phyloP scores from a whole-genome alignment of 768 basidiomycete species.

The Naganishia kalamii region DNA sequence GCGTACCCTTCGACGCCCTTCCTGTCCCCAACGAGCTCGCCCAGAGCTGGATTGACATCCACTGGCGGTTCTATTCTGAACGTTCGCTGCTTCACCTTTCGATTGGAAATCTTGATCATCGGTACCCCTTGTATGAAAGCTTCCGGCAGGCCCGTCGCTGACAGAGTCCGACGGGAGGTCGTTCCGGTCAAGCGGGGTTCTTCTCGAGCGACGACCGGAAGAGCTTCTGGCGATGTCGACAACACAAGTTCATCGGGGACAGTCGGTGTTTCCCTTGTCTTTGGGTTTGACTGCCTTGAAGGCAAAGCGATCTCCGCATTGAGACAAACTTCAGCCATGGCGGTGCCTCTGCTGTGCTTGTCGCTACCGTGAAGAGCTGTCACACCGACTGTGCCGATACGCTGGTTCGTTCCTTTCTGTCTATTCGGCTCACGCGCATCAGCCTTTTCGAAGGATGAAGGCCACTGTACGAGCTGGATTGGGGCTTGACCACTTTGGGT shows the following conservation, averaged over 20 bases:
- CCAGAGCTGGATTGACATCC: constrained; percentile 60
- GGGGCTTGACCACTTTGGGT: too few species aligned
- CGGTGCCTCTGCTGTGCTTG: neutral
- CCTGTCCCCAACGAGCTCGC: constrained; percentile 64
- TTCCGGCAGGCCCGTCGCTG: neutral
- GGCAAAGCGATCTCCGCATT: neutral
- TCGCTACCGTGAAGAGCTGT: neutral
- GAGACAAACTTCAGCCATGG: neutral
- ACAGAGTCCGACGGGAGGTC: neutral
- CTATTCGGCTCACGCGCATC: too few species aligned
- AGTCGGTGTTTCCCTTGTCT: neutral
- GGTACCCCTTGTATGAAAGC: constrained; percentile 42
- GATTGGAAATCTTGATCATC: constrained; percentile 77
- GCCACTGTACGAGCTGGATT: too few species aligned
- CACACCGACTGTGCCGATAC: too few species aligned
- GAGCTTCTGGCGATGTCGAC: neutral
- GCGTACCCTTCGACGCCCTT: constrained; percentile 50
- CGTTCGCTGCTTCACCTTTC: constrained; percentile 63
- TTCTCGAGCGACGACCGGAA: neutral
- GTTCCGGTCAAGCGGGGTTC: neutral
- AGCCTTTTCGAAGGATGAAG: neutral
- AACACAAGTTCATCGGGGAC: neutral
- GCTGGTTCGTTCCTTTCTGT: too few species aligned
- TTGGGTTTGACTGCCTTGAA: neutral
- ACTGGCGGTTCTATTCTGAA: constrained; percentile 68